Base-by-base conservation (phyloP, 352 stramenopile species). In the Globisporangium alternatum region DNA sequence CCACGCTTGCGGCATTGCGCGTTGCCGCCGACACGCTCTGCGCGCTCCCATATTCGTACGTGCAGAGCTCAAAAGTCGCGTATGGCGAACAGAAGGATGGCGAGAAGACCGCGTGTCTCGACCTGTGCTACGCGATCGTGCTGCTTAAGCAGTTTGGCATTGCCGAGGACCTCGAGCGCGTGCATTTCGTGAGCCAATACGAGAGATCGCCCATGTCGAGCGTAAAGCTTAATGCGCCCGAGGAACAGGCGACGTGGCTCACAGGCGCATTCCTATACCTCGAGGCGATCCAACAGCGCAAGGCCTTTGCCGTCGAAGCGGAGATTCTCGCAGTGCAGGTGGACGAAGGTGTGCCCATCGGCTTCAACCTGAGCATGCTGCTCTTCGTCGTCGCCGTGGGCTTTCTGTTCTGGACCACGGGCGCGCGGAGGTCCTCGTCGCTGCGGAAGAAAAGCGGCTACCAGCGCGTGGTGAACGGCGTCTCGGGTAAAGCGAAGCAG, bases 191-290 rank as follows among this genome's bases (percentile, higher is more conserved):
- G 2, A 79, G 86, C 4, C 76, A 64, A 1, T 76, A 83, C 19
- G 70, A 78, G 55, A 73, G 77, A 71, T 70, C 55, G 21, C 48
- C 22, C 39, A 6, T 51, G 10, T 37, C 35, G 21, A 52, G 21
- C 44, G 45, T 13, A 30, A 64, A 62, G 21, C 39, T 30, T n/a
- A 39, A 31, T n/a, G 71, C 51, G 31, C 41, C 67, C 0, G 64
- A 68, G 8, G 78, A 90, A 53, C 51, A 74, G 44, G 69, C 78
- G 9, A 72, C 79, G 35, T 92, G 83, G 83, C 68, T 90, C 22
- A 83, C 83, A 0, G 83, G 83, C 4, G 66, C 80, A n/a, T 92
- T 89, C 61, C 67, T 90, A 62, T 84, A 86, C 47, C 48, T 90
- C 12, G 78, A 92, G 63, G 68, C 78, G 21, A 68, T 90, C 59